A percentile compares a stretch with the other conserved stretches of the same genome.
These are phyloP conservation scores for Lumnitzera littorea DNA, from an alignment of 345 rosid species.

Conservation along the genomic window DNA sequence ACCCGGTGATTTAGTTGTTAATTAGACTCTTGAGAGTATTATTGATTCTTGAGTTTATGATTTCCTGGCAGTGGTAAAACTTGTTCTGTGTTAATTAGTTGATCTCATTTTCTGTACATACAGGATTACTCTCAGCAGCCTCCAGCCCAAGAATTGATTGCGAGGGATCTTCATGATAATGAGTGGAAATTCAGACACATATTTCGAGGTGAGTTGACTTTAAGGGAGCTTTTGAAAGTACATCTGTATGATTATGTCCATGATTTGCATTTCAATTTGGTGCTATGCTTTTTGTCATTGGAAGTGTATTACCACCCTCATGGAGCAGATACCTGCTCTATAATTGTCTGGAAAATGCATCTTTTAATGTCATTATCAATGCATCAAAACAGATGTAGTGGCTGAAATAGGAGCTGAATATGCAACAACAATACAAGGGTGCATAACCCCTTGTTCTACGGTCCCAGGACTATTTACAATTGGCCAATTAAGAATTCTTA, in stretches of 20 bases:
- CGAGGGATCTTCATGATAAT: constrained; percentile 45
- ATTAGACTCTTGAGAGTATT: background rate
- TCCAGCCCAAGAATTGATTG: constrained; percentile 38
- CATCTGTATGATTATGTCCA: background rate
- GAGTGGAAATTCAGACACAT: constrained; percentile 49
- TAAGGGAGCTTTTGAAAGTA: background rate
- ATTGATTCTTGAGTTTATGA: background rate
- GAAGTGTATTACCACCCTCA: too few species aligned
- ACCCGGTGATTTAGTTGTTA: background rate
- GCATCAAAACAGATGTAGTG: too few species aligned
- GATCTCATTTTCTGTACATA: background rate
- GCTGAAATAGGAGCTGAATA: too few species aligned
- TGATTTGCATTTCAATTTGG: too few species aligned
- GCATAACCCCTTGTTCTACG: too few species aligned
- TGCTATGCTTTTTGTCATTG: too few species aligned
- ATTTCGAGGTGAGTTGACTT: constrained; percentile 22
- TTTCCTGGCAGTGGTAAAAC: background rate
- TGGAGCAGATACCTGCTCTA: too few species aligned
- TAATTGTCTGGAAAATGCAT: too few species aligned
- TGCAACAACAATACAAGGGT: too few species aligned
- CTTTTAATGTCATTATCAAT: too few species aligned
- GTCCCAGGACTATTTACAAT: too few species aligned
- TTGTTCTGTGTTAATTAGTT: background rate
- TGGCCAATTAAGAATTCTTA: too few species aligned
- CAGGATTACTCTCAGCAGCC: constrained; percentile 36